A percentile compares a stretch with the other conserved stretches of the same genome.
Conservation (phyloP, 2,329 filamentous ascomycete species). For the Fusarium nelsonii region DNA sequence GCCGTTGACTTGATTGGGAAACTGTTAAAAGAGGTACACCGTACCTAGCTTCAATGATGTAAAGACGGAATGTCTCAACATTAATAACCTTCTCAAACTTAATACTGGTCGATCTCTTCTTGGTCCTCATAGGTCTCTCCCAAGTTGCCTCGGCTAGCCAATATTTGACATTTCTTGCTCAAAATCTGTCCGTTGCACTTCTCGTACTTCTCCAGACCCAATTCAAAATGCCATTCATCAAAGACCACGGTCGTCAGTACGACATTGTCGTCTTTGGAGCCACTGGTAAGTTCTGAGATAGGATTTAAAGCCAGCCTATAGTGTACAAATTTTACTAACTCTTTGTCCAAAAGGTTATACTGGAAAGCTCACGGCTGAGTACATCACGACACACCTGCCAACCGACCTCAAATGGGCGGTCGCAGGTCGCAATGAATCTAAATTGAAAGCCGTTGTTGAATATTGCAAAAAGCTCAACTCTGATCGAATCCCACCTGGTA, state of each 20-base stretch:
- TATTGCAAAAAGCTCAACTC: slow-evolving; percentile 75
- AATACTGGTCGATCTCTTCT: not conserved
- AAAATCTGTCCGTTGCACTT: not conserved
- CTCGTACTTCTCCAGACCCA: not conserved
- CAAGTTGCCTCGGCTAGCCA: not conserved
- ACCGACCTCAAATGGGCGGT: slow-evolving; percentile 89
- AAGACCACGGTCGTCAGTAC: slow-evolving; percentile 66
- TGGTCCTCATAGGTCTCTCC: not conserved
- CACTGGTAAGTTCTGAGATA: slow-evolving; percentile 59
- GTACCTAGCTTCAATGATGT: slow-evolving; percentile 16
- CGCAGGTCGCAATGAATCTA: slow-evolving; percentile 82
- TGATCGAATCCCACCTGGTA: slow-evolving; percentile 79
- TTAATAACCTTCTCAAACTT: slow-evolving; percentile 13
- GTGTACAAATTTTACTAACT: not conserved
- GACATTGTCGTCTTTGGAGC: slow-evolving; percentile 70
- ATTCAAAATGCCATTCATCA: slow-evolving; percentile 57
- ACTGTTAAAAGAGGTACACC: not conserved
- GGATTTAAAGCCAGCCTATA: not conserved
- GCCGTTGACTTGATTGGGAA: slow-evolving; percentile 2
- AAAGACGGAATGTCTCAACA: slow-evolving; percentile 14
- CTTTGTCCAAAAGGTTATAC: slow-evolving; percentile 77
- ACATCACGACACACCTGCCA: slow-evolving; percentile 77
- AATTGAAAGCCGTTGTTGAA: slow-evolving; percentile 76
- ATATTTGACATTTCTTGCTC: not conserved
- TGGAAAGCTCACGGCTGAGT: slow-evolving; percentile 79